Conservation (phyloP, 257 asterid genomes). For the Ehretia macrophylla region DNA sequence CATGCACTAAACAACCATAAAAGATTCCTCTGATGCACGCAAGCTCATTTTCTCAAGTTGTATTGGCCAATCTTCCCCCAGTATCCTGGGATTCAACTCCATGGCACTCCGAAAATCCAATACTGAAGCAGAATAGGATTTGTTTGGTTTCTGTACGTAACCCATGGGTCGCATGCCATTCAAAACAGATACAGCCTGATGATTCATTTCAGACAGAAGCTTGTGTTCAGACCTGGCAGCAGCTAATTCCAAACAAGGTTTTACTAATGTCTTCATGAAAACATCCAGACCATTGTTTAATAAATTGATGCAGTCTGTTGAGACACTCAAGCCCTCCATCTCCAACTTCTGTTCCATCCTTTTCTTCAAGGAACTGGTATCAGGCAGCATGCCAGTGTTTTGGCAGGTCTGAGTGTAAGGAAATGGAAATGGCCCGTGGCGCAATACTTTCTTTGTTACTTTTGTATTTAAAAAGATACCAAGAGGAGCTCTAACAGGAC, state of each 20-base stretch:
- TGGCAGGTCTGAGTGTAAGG: constrained; percentile 36
- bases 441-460: constrained; percentile 32
- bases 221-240: constrained; percentile 34
- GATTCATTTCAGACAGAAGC: constrained; percentile 19
- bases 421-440: constrained; percentile 23
- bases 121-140: constrained; percentile 34
- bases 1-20: constrained; percentile 18
- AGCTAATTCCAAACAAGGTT: constrained; percentile 52
- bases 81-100: constrained; percentile 48
- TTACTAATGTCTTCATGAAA: constrained; percentile 49
- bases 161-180: constrained; percentile 30
- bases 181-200: constrained; percentile 23
- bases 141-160: constrained; percentile 19
- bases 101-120: constrained; percentile 49
- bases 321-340: constrained; percentile 39
- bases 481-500: constrained; percentile 59
- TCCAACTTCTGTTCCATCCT: constrained; percentile 46
- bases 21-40: constrained; percentile 31
- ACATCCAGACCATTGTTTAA: constrained; percentile 56
- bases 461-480: constrained; percentile 39
- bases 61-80: constrained; percentile 63
- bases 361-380: constrained; percentile 39
- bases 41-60: constrained; percentile 45
- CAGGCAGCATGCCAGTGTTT: constrained; percentile 44
- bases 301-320: constrained; percentile 47